Conservation (phyloP, 2,329 filamentous ascomycete species). For the Fusarium lateritium region DNA sequence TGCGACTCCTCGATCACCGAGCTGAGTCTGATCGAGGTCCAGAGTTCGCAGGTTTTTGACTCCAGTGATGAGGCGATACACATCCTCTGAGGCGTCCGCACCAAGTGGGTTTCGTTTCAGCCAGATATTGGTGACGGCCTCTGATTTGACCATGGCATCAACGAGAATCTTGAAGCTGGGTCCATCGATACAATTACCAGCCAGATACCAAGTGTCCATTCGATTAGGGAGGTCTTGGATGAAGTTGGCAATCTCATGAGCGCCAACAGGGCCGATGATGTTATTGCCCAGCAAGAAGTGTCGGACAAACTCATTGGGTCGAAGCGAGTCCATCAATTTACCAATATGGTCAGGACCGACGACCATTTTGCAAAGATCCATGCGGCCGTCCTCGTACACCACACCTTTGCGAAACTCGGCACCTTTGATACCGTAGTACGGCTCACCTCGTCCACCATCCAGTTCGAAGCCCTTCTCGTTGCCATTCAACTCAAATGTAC, state of each 20-base stretch:
- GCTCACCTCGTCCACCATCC: conserved; percentile 56
- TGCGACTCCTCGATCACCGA: conserved; percentile 63
- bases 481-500: conserved; percentile 49
- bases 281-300: conserved; percentile 70
- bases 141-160: conserved; percentile 60
- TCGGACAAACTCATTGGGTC: conserved; percentile 61
- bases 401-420: conserved; percentile 57
- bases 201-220: conserved; percentile 70
- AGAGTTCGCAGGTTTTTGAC: conserved; percentile 62
- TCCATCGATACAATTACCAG: conserved; percentile 67
- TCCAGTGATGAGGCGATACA: conserved; percentile 62
- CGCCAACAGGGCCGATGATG: conserved; percentile 65
- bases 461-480: conserved; percentile 49
- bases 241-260: conserved; percentile 62
- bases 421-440: conserved; percentile 54
- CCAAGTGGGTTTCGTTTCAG: conserved; percentile 68
- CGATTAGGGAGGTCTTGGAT: conserved; percentile 60
- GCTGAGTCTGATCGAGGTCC: conserved; percentile 68
- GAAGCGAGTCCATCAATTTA: conserved; percentile 64
- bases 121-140: conserved; percentile 65
- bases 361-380: conserved; percentile 70
- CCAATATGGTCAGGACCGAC: conserved; percentile 66
- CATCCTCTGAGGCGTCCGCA: conserved; percentile 54
- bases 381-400: conserved; percentile 66
- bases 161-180: conserved; percentile 59